These are phyloP conservation scores for Excoecaria cochinchinensis DNA, from an alignment of 345 rosid species.

Conservation along the genomic window DNA sequence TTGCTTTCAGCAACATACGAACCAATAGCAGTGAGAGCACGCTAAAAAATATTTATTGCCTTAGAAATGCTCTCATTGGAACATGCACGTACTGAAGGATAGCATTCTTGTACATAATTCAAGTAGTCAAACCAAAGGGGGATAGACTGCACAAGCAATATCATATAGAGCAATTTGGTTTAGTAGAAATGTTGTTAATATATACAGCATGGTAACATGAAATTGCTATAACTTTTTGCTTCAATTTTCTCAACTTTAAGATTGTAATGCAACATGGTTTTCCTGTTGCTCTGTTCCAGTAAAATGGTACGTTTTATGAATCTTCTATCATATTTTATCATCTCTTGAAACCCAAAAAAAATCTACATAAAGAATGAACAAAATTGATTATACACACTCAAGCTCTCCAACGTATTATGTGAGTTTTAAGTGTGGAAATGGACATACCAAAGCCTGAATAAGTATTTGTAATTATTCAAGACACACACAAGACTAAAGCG, in stretches of 20 bases:
- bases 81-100: conserved; percentile 55
- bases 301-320: background rate
- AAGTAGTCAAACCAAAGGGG: conserved; percentile 89
- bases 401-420: background rate
- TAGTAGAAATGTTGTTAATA: background rate
- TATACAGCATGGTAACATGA: background rate
- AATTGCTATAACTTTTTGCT: background rate
- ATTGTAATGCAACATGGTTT: background rate
- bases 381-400: background rate
- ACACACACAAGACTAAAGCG: too few species aligned
- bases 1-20: conserved; percentile 72
- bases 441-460: too few species aligned
- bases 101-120: conserved; percentile 58
- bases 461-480: too few species aligned
- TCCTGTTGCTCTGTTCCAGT: background rate
- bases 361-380: background rate
- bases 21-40: conserved; percentile 83
- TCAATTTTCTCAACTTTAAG: background rate
- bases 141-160: conserved; percentile 58
- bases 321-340: background rate
- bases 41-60: conserved; percentile 80
- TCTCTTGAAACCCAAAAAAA: too few species aligned
- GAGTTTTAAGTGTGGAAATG: too few species aligned
- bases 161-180: background rate
- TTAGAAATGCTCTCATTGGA: conserved; percentile 61